Evolutionary conservation across 163 green algal genomes (phyloP), one percentile per base, ranked within the genome.

Genomic region (Scenedesmus sp.): DNA sequence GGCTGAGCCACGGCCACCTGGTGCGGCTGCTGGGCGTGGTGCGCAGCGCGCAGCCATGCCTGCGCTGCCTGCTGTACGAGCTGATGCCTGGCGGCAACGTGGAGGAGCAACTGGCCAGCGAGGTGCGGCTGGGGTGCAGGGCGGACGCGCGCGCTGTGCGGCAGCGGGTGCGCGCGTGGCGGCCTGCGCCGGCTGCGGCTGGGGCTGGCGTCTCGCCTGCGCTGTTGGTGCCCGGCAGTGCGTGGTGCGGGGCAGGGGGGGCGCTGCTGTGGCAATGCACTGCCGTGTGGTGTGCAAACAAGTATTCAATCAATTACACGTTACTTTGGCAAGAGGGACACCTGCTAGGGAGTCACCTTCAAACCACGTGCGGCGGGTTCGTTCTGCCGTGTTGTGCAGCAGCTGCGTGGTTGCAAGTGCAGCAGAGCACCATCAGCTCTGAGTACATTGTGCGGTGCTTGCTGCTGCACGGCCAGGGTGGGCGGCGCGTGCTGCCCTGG

Each of bases 51-150:
- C 20, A 73, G 6, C 87, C 87, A 5, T 40, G 15, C 12, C 78
- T 91, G 40, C 87, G 87, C 40, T 91, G 87, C 87, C 51, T 91
- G 37, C 22, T 90, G 51, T 91, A 91, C 33, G 87, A 91, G 86
- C 56, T 91, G 20, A 91, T 91, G 87, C 76, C 87, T 18, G 76
- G 43, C 35, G 87, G 87, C 37, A 91, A 91, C 53, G 78, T 91
- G 40, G 87, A 91, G 56, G 87, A 91, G 24, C 78, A 86, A 35
- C 53, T 91, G 49, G 35, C 33, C 40, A 44, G 13, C 10, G 33
- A 76, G 86, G 86, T 90, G 49, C 70, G 70, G 33, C 70, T 49
- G 70, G 15, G 35, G 70, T 22, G 70, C 70, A 30, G 68, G 4
- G 9, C 42, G 68, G 68, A 30, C 22, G 5, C 22, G 30, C 68